phyloP scores from a whole-genome alignment of 306 rosid species.

The Dalbergia cultrata region DNA sequence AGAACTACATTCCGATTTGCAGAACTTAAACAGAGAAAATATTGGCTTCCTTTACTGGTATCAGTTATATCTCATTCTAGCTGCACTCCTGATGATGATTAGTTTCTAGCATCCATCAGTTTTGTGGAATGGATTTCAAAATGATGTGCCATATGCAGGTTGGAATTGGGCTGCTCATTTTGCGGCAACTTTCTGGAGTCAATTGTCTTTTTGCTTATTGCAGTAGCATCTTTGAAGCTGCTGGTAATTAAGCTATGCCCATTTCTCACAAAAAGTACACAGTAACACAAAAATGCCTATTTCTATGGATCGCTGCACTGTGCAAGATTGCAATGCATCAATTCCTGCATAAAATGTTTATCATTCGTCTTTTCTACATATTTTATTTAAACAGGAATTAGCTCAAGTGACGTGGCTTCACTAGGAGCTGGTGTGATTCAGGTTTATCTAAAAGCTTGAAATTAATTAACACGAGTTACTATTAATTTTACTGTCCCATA shows the following conservation, averaged over 20 bases:
- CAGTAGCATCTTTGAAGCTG: conserved; percentile 77
- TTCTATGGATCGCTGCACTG: not conserved
- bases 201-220: conserved; percentile 87
- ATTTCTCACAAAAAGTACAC: conserved; percentile 1
- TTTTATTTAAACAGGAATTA: conserved; percentile 62
- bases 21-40: conserved; percentile 82
- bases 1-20: conserved; percentile 77
- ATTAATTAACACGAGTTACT: conserved; percentile 42
- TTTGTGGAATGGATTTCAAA: conserved; percentile 40
- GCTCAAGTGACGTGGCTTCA: conserved; percentile 82
- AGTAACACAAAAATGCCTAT: too few relatives aligned
- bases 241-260: conserved; percentile 56
- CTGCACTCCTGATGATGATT: conserved; percentile 12
- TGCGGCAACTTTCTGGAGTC: conserved; percentile 94
- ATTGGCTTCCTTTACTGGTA: conserved; percentile 94
- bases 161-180: conserved; percentile 89
- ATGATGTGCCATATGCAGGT: conserved; percentile 56
- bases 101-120: conserved; percentile 19
- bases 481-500: conserved; percentile 28
- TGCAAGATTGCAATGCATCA: too few relatives aligned
- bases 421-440: conserved; percentile 88
- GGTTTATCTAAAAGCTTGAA: conserved; percentile 58
- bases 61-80: conserved; percentile 23
- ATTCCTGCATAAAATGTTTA: not conserved
- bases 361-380: conserved; percentile 37